phyloP scores from a whole-genome alignment of 768 basidiomycete genomes.

The Amanita subjunquillea region DNA sequence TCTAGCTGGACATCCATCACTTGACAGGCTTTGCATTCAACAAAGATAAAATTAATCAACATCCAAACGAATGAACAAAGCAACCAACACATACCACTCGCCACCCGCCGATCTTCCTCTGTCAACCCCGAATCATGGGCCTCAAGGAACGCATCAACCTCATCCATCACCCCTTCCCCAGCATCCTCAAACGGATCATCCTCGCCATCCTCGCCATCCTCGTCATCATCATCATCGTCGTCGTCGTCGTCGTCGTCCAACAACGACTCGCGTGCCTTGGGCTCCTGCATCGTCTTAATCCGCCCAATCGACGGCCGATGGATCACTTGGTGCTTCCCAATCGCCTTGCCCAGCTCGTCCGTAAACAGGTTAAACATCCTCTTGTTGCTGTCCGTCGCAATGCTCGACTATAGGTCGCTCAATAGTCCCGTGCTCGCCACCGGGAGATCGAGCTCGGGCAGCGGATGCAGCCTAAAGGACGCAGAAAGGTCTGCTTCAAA shows the following conservation, averaged over 20 bases:
- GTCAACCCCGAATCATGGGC: slow-evolving; percentile 83
- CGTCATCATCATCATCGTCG: slow-evolving; percentile 29
- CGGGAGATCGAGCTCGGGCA: slow-evolving; percentile 64
- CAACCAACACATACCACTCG: slow-evolving; percentile 43
- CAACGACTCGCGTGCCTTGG: slow-evolving; percentile 80
- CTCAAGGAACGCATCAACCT: slow-evolving; percentile 91
- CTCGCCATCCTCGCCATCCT: slow-evolving; percentile 18
- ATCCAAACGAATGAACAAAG: slow-evolving; percentile 13
- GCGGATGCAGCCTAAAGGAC: slow-evolving; percentile 73
- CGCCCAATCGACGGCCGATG: slow-evolving; percentile 82
- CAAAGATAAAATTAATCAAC: slow-evolving; percentile 20
- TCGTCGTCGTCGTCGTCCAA: slow-evolving; percentile 47
- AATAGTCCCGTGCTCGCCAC: slow-evolving; percentile 53
- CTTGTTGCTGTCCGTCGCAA: slow-evolving; percentile 87
- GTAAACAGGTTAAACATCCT: slow-evolving; percentile 89
- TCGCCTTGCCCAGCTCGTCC: slow-evolving; percentile 89
- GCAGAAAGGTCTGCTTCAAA: slow-evolving; percentile 87
- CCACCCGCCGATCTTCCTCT: slow-evolving; percentile 68
- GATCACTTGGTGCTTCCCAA: slow-evolving; percentile 86
- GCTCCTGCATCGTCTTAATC: slow-evolving; percentile 75
- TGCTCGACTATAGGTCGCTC: slow-evolving; percentile 82
- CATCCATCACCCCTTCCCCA: slow-evolving; percentile 66
- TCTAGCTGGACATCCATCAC: too few relatives aligned
- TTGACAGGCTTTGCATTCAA: too few relatives aligned
- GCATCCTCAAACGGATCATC: slow-evolving; percentile 35